Conservation (phyloP, 2,329 filamentous ascomycete genomes). For the Fusarium kyushuense region DNA sequence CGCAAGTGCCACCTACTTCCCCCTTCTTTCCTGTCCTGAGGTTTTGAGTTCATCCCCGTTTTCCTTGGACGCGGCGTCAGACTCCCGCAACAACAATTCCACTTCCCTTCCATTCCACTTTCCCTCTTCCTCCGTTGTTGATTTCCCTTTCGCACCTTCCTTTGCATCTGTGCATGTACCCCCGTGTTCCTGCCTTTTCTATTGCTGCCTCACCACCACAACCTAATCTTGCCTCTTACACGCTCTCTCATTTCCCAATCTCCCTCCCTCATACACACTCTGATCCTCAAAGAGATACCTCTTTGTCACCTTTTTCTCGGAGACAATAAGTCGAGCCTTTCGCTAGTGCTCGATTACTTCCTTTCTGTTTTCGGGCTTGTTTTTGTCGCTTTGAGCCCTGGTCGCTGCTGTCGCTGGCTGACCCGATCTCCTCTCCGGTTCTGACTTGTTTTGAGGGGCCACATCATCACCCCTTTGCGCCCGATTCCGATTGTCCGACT, state of each 20-base stretch:
- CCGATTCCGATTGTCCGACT: conserved; percentile 48
- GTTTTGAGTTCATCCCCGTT: conserved; percentile 46
- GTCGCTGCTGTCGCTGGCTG: conserved; percentile 42
- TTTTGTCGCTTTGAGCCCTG: conserved; percentile 39
- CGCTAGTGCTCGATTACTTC: conserved; percentile 61
- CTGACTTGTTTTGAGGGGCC: conserved; percentile 49
- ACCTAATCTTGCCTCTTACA: conserved; percentile 47
- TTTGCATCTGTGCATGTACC: conserved; percentile 38
- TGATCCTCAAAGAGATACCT: conserved; percentile 41
- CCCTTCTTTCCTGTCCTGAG: conserved; percentile 35
- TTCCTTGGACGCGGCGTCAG: conserved; percentile 44
- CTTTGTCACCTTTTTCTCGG: conserved; percentile 37
- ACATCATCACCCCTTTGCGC: conserved; percentile 51
- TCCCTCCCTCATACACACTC: conserved; percentile 45
- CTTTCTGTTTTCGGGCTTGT: conserved; percentile 39
- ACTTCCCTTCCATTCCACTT: conserved; percentile 45
- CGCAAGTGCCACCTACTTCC: conserved; percentile 37
- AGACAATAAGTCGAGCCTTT: conserved; percentile 57
- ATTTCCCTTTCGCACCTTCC: conserved; percentile 46
- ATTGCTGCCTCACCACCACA: conserved; percentile 48
- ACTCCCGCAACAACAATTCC: conserved; percentile 49
- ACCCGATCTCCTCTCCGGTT: conserved; percentile 43
- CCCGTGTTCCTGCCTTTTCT: conserved; percentile 30
- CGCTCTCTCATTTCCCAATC: conserved; percentile 42
- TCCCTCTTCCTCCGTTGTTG: conserved; percentile 35